Evolutionary conservation across 148 eudicot genomes (phyloP).

Genomic region (Mesembryanthemum crystallinum): DNA sequence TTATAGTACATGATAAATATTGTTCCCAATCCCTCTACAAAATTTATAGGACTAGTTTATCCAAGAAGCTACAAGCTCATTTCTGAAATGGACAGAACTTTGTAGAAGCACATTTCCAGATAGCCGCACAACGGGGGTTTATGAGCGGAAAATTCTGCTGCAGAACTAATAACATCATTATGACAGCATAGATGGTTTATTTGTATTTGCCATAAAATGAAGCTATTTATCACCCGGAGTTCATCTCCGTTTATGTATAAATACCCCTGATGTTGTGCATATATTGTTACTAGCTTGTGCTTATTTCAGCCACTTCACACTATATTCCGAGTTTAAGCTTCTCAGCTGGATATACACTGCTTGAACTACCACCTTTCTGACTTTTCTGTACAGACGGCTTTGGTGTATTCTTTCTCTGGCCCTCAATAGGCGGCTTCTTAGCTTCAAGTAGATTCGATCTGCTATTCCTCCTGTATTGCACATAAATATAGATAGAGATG

Average conservation of each 20-base stretch:
- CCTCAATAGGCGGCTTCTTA: constrained; percentile 8
- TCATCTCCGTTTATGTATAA: no score
- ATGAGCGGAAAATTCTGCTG: not conserved
- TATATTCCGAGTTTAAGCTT: constrained; percentile 38
- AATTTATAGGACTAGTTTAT: not conserved
- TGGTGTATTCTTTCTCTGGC: constrained; percentile 13
- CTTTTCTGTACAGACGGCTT: constrained; percentile 14
- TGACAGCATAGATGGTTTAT: not conserved
- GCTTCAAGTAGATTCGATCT: constrained; percentile 10
- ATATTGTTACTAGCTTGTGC: not conserved
- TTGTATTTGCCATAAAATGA: no score
- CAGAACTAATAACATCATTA: not conserved
- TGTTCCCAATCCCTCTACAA: not conserved
- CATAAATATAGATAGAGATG: not conserved
- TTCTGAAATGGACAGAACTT: no score
- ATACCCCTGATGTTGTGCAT: not conserved
- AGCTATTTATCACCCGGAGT: no score
- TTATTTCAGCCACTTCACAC: not conserved
- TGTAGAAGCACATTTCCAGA: no score
- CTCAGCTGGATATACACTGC: constrained; percentile 46
- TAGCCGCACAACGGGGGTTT: no score
- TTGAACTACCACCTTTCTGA: constrained; percentile 29
- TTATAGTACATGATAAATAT: not conserved
- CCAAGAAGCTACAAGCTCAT: no score
- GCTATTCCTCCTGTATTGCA: constrained; percentile 33